Conservation (phyloP, 805 yeast genomes). For the Cyberlindnera veronae region DNA sequence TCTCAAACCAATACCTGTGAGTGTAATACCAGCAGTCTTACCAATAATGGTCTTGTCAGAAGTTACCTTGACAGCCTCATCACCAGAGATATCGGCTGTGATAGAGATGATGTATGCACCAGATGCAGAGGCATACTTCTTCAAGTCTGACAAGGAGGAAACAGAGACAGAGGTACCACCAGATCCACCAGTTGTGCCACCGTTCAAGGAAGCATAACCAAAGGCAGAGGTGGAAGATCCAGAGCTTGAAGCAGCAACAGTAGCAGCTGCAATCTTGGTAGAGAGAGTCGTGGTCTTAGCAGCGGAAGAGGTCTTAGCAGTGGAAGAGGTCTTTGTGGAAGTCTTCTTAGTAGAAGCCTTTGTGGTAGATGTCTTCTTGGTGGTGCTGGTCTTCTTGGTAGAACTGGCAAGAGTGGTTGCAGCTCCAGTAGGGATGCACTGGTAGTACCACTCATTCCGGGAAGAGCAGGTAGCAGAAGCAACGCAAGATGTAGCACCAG, state of each 20-base stretch:
- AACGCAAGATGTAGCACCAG: too few relatives aligned
- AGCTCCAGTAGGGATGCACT: too few relatives aligned
- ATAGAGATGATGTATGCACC: slow-evolving; percentile 6
- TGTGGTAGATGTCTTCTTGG: too few relatives aligned
- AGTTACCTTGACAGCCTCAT: slow-evolving; percentile 2
- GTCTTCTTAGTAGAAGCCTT: too few relatives aligned
- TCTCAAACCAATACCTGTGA: slow-evolving; percentile 5
- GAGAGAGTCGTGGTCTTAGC: too few relatives aligned
- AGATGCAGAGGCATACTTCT: slow-evolving; percentile 1
- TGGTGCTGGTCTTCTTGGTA: too few relatives aligned
- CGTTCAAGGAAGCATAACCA: slow-evolving; percentile 5
- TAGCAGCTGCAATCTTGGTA: not conserved
- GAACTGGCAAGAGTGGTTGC: too few relatives aligned
- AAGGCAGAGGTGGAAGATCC: not conserved
- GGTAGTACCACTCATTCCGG: too few relatives aligned
- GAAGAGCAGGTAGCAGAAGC: too few relatives aligned
- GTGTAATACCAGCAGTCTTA: slow-evolving; percentile 5
- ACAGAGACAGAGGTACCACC: slow-evolving; percentile 6
- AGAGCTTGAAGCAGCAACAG: not conserved
- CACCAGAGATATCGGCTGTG: slow-evolving; percentile 5
- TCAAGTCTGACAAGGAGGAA: slow-evolving; percentile 2
- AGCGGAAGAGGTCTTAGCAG: too few relatives aligned
- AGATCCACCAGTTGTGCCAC: slow-evolving; percentile 8
- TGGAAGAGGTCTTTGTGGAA: too few relatives aligned
- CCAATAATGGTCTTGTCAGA: slow-evolving; percentile 9